Evolutionary conservation across 2,329 filamentous ascomycete genomes (phyloP), one percentile per base, ranked within the genome.

Genomic region (Endothia cerciana): DNA sequence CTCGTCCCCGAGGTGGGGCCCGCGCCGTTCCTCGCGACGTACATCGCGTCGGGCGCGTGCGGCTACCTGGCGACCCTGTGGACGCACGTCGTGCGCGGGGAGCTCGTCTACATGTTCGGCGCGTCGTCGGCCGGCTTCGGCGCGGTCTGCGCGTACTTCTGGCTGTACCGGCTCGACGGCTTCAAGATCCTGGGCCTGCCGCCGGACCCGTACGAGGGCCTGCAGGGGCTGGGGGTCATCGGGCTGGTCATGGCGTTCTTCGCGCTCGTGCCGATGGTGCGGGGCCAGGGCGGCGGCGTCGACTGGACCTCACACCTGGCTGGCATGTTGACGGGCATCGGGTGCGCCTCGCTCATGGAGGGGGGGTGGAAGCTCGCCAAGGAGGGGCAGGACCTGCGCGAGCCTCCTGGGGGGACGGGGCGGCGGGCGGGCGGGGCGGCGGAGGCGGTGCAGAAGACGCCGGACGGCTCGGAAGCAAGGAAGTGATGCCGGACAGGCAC

Each of bases 21-120:
- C 13, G 89, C 85, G 17, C 82, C 85, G 64, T 92, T 93, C 77
- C 77, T 93, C 25, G 84, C 88, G n/a, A 77, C 91, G 40, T 92
- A 89, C 75, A 69, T 90, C 40, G 78, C 82, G 8, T 82, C 83
- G 7, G 90, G 89, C 62, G 80, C 82, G 1, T 53, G 87, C 1
- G 87, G 85, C 10, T 87, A 86, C 66, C 82, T 89, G 67, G 78
- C 81, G n/a, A 87, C 85, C 55, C 78, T 93, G 66, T 71, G 78
- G 36, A 76, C 77, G 57, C 80, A 84, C 65, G 82, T 85, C 57
- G 73, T 85, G 62, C 73, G 79, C 60, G 77, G 80, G 17, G 76
- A 79, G 71, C 72, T 87, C 59, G 73, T 76, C 15, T 77, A 80
- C 62, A 81, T 87, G 45, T 79, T 91, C 11, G 91, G 91, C n/a